phyloP scores from a whole-genome alignment of 768 basidiomycete species.

The Holtermannia corniformis region DNA sequence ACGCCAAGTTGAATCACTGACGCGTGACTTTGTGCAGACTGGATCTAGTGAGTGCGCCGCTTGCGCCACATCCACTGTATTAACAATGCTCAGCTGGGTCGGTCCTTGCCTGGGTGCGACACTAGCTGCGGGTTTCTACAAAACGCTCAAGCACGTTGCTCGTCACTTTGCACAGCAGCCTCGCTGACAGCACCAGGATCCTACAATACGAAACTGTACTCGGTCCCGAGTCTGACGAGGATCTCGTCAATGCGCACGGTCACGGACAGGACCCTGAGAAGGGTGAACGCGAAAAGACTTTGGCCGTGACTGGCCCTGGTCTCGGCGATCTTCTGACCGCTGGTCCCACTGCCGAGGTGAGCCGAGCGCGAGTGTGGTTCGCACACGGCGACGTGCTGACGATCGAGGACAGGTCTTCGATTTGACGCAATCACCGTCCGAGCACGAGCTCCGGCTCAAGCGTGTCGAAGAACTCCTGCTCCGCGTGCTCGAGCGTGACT shows the following conservation, averaged over 20 bases:
- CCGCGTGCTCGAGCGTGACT: constrained; percentile 7
- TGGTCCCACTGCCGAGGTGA: constrained; percentile 12
- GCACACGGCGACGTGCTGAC: neutral
- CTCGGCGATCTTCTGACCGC: constrained; percentile 36
- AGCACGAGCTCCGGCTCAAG: constrained; percentile 17
- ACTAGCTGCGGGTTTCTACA: constrained; percentile 40
- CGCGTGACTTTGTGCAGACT: too few species aligned
- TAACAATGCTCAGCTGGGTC: constrained; percentile 8
- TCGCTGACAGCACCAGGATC: constrained; percentile 17
- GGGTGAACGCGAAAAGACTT: constrained; percentile 10
- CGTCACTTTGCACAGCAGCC: neutral
- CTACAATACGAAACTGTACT: constrained; percentile 41
- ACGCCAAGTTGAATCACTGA: too few species aligned
- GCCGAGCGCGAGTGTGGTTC: neutral
- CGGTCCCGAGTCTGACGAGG: constrained; percentile 28
- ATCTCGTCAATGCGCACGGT: constrained; percentile 1
- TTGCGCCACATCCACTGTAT: neutral
- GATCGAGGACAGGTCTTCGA: constrained; percentile 12
- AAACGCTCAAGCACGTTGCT: constrained; percentile 19
- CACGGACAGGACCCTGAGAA: neutral
- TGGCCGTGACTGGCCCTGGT: constrained; percentile 36
- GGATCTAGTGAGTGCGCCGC: constrained; percentile 32
- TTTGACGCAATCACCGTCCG: constrained; percentile 14
- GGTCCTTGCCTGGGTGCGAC: constrained; percentile 36
- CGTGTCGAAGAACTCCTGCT: constrained; percentile 25